Percentiles rank a stretch among this genome's conserved stretches.
Conservation (phyloP, 306 rosid genomes). For the Spatholobus suberectus region DNA sequence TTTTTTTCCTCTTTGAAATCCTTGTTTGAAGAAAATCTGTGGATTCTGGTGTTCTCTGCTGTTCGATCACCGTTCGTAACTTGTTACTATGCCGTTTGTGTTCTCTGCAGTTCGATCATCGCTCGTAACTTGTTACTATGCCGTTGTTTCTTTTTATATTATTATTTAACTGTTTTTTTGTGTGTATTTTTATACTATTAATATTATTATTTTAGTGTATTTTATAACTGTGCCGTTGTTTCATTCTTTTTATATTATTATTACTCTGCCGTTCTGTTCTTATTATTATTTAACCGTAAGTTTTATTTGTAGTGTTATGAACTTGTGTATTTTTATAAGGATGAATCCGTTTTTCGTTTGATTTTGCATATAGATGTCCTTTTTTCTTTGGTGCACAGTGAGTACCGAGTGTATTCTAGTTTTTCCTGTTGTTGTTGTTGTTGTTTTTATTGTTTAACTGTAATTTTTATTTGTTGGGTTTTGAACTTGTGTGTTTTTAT, state of each 20-base stretch:
- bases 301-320: background rate
- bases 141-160: background rate
- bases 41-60: constrained; percentile 5
- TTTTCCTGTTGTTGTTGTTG: constrained; percentile 1
- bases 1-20: background rate
- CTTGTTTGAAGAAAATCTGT: background rate
- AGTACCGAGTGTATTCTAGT: background rate
- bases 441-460: background rate
- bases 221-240: background rate
- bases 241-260: background rate
- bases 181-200: background rate
- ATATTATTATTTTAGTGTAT: background rate
- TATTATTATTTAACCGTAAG: background rate
- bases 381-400: background rate
- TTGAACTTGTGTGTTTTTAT: background rate
- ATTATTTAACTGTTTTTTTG: background rate
- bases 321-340: background rate
- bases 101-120: constrained; percentile 24
- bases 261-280: background rate
- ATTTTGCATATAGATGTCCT: background rate
- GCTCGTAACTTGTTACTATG: background rate
- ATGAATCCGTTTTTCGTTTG: background rate
- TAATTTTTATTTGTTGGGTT: background rate
- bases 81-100: background rate
- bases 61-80: constrained; percentile 5